Base-by-base conservation (phyloP, 495 filamentous ascomycete genomes). In the Aspergillus affinis region DNA sequence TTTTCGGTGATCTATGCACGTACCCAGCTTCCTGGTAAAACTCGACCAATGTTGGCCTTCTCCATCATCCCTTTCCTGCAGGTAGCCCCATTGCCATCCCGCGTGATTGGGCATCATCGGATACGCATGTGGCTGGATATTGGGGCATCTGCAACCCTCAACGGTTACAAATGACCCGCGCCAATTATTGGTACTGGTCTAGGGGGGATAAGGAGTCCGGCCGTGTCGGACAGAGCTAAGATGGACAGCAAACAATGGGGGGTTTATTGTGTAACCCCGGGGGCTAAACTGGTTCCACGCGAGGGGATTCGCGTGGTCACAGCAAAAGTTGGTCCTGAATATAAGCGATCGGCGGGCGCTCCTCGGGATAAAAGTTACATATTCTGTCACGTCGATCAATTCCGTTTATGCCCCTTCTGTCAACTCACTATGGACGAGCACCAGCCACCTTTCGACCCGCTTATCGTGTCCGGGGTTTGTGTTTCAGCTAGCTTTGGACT, bases 391-490 rank as follows among this genome's bases (percentile, higher is more conserved):
- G 48, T 59, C 48, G 23, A 36, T 41, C 48, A 44, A 3, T 1
- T 20, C 18, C 36, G 23, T 13, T 17, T 15, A 54, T 46, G 10
- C 36, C 15, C 36, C 29, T 7, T 32, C 13, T 41, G 10, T 41
- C 13, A 7, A 45, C 36, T 17, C 54, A 48, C 13, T 32, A 59
- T 56, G 61, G 29, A 20, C 13, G 26, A 55, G 30, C 30, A 15
- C 10, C 17, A 23, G 52, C 52, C 52, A n/a, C 41, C 21, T 20
- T 32, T 20, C 26, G 51, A 56, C n/a, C 51, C 19, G 10, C 56
- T 57, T 51, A 63, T 59, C n/a, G 52, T 51, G 30, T 29, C 61
- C 18, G 61, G 52, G 48, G 61, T 57, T 30, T 23, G 49, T 47
- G 4, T 0, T 13, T 30, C 32, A 20, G 36, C 13, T 41, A 15